These are phyloP conservation scores for Zelonia costaricensis DNA, from an alignment of 208 protist species.

Conservation along the genomic window DNA sequence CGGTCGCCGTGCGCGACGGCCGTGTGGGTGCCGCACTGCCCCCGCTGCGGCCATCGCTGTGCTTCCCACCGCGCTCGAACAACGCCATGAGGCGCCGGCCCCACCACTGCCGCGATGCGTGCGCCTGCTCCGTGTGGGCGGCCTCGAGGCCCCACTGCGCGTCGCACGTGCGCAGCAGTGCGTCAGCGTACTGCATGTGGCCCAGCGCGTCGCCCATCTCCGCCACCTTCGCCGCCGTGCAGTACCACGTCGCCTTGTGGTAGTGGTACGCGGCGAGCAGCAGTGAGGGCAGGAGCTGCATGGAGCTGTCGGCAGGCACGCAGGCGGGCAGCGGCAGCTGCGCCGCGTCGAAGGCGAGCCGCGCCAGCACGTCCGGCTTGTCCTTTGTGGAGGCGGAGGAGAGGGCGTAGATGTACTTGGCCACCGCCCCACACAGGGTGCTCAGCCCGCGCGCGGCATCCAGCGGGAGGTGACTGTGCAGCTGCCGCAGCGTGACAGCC, in stretches of 20 bases:
- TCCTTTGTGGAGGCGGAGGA: constrained; percentile 41
- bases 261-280: constrained; percentile 66
- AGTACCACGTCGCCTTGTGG: constrained; percentile 65
- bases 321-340: constrained; percentile 30
- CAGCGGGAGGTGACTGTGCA: constrained; percentile 41
- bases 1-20: neutral
- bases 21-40: neutral
- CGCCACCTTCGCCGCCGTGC: constrained; percentile 30
- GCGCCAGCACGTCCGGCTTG: constrained; percentile 57
- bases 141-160: constrained; percentile 30
- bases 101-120: constrained; percentile 29
- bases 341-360: constrained; percentile 49
- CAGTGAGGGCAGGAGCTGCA: constrained; percentile 49
- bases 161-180: constrained; percentile 38
- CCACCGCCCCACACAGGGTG: constrained; percentile 40
- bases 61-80: neutral
- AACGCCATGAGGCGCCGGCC: constrained; percentile 10
- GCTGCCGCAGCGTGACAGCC: constrained; percentile 28
- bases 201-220: constrained; percentile 68
- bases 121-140: constrained; percentile 7
- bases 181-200: constrained; percentile 58
- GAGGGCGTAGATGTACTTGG: constrained; percentile 76
- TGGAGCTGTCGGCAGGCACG: constrained; percentile 12
- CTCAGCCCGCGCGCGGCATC: constrained; percentile 30
- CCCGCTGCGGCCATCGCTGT: neutral